These are phyloP conservation scores for Ophiostoma fasciatum DNA, from an alignment of 2,329 filamentous ascomycete genomes.

Conservation along the genomic window DNA sequence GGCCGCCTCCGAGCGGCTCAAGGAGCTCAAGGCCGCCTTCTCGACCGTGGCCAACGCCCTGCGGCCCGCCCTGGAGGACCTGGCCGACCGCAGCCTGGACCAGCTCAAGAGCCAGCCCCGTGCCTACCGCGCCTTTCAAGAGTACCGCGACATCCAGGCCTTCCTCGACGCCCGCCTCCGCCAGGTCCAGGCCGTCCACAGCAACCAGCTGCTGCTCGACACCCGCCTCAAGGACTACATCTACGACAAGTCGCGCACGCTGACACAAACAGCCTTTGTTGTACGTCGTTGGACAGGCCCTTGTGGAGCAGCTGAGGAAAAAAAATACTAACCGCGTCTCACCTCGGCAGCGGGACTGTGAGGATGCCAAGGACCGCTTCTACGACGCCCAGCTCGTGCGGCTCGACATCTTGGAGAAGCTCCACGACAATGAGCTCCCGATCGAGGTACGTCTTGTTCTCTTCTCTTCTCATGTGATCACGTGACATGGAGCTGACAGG, in stretches of 20 bases:
- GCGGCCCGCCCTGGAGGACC: constrained; percentile 50
- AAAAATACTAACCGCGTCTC: too few relatives aligned
- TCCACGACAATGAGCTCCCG: constrained; percentile 29
- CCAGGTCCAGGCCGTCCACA: constrained; percentile 12
- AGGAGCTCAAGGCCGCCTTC: constrained; percentile 51
- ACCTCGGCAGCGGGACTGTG: constrained; percentile 11
- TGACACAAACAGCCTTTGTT: constrained; percentile 8
- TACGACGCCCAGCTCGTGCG: constrained; percentile 31
- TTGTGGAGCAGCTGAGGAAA: too few relatives aligned
- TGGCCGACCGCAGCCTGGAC: constrained; percentile 45
- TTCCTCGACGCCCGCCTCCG: constrained; percentile 33
- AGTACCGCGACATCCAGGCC: constrained; percentile 35
- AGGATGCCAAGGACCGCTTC: constrained; percentile 26
- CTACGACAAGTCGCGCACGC: constrained; percentile 2
- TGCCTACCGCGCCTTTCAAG: constrained; percentile 35
- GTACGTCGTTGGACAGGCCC: constrained; percentile 6
- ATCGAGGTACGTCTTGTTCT: constrained; percentile 29
- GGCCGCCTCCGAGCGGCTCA: constrained; percentile 46
- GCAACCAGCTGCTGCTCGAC: constrained; percentile 14
- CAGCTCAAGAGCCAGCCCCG: constrained; percentile 39
- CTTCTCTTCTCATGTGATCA: neutral
- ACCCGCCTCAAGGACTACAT: constrained; percentile 4
- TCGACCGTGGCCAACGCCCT: constrained; percentile 46
- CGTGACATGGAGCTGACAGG: constrained; percentile 13
- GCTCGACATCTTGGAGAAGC: constrained; percentile 28